phyloP scores from a whole-genome alignment of 1,284 basidiomycete genomes.

The Microbotryum silenes-acaulis region DNA sequence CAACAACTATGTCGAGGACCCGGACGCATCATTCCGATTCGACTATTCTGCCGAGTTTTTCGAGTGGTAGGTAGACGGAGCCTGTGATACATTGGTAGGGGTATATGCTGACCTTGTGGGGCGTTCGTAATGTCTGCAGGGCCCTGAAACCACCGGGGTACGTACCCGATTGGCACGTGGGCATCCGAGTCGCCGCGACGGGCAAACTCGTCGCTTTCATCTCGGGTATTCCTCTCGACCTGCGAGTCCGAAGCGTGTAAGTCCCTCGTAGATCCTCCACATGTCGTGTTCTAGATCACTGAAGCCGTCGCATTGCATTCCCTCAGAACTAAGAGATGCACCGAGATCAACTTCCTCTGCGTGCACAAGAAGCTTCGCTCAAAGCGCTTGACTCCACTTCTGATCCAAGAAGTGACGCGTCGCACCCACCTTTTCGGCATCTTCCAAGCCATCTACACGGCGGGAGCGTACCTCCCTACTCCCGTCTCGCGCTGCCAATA shows the following conservation, averaged over 20 bases:
- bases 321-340: constrained; percentile 57
- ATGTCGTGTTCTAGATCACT: background rate
- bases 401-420: constrained; percentile 97
- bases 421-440: constrained; percentile 81
- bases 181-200: constrained; percentile 74
- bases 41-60: constrained; percentile 93
- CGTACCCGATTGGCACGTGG: constrained; percentile 87
- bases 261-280: constrained; percentile 35
- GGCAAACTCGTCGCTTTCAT: constrained; percentile 98
- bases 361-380: constrained; percentile 96
- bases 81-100: too few species aligned
- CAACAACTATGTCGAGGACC: constrained; percentile 93
- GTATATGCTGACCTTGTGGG: too few species aligned
- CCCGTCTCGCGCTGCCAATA: constrained; percentile 75
- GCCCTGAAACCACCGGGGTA: constrained; percentile 91
- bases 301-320: background rate
- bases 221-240: constrained; percentile 78
- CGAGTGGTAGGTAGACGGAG: constrained; percentile 58
- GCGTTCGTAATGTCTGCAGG: constrained; percentile 49
- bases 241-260: constrained; percentile 72
- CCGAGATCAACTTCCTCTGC: constrained; percentile 97
- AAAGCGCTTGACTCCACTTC: constrained; percentile 88
- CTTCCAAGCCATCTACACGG: constrained; percentile 98
- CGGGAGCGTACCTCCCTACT: constrained; percentile 79
- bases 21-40: constrained; percentile 91